Evolutionary conservation across 139 green algal genomes (phyloP), one percentile per base, ranked within the genome.

Genomic region (Picochlorum sp.): DNA sequence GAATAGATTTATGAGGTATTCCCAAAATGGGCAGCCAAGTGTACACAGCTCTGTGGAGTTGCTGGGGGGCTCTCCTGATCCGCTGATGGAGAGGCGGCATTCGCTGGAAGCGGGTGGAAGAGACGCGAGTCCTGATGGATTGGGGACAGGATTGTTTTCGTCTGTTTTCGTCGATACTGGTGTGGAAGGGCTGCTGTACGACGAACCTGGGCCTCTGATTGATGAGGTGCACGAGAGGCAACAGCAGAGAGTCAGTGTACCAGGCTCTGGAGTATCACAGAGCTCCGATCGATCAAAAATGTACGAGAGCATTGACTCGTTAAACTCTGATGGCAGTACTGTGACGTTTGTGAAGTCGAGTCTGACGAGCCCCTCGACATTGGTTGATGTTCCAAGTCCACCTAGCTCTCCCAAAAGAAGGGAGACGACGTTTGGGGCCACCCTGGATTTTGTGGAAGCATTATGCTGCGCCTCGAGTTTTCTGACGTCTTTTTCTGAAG

Each of bases 381-480:
- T 54, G 13, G 11, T 26, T 26, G 47, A 54, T 26, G n/a, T 54
- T 54, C n/a, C 47, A 41, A 41, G 34, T 45, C 73, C 73, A n/a
- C 77, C 81, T 11, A 79, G 81, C 63, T 88, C 78, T 10, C 84
- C 84, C 8, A 73, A 81, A 45, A 63, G 87, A 65, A 72, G 88
- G 24, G 76, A 88, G 54, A 86, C 85, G 54, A 92, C 85, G n/a
- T 89, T 95, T 78, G 84, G 82, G 1, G 90, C 92, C 20, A 97
- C 88, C 0, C 77, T 97, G n/a, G 92, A 98, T 72, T 96, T 97
- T 67, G 76, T 97, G 3, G 86, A 97, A 24, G 87, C 91, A 2
- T 83, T 98, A 20, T 97, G 90, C 66, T 82, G 95, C 18, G 87
- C 90, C 0, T 90, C 79, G 18, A 76, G 67, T 15, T 72, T 70